A percentile compares a stretch with the other conserved stretches of the same genome.
These are phyloP conservation scores for Ophiocordyceps australis DNA, from an alignment of 2,329 filamentous ascomycete genomes.

Conservation along the genomic window DNA sequence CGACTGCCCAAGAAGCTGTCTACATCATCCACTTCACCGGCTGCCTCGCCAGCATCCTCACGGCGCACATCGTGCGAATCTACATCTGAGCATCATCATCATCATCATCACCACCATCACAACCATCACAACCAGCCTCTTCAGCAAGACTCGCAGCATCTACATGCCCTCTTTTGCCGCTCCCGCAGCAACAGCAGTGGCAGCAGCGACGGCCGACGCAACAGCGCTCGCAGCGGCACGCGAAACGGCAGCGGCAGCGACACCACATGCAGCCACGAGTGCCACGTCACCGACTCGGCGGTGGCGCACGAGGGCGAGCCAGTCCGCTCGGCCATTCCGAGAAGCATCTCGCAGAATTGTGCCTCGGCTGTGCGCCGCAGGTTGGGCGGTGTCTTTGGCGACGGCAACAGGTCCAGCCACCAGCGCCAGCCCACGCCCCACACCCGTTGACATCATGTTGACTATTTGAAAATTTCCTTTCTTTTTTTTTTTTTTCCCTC, in stretches of 20 bases:
- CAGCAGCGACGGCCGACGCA: too few relatives aligned
- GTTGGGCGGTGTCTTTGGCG: constrained; percentile 1
- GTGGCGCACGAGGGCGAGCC: not conserved
- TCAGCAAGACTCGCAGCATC: too few relatives aligned
- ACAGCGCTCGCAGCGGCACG: too few relatives aligned
- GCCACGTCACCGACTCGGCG: too few relatives aligned
- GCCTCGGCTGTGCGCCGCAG: constrained; percentile 1
- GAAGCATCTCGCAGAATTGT: not conserved
- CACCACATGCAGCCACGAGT: too few relatives aligned
- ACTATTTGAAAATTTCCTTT: too few relatives aligned
- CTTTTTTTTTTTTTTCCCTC: too few relatives aligned
- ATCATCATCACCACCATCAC: not conserved
- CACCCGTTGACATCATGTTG: not conserved
- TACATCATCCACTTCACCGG: constrained; percentile 1
- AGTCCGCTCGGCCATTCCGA: not conserved
- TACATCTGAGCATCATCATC: not conserved
- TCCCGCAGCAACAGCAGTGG: too few relatives aligned
- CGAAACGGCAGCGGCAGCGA: too few relatives aligned
- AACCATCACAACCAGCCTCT: not conserved
- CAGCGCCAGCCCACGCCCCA: too few relatives aligned
- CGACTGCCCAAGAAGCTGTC: constrained; percentile 1
- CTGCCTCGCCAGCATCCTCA: not conserved
- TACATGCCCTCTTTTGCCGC: too few relatives aligned
- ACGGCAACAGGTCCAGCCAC: not conserved
- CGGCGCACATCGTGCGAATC: not conserved